A percentile compares a stretch with the other conserved stretches of the same genome.
Conservation (phyloP, 2,329 filamentous ascomycete species). For the Dothistroma septosporum region DNA sequence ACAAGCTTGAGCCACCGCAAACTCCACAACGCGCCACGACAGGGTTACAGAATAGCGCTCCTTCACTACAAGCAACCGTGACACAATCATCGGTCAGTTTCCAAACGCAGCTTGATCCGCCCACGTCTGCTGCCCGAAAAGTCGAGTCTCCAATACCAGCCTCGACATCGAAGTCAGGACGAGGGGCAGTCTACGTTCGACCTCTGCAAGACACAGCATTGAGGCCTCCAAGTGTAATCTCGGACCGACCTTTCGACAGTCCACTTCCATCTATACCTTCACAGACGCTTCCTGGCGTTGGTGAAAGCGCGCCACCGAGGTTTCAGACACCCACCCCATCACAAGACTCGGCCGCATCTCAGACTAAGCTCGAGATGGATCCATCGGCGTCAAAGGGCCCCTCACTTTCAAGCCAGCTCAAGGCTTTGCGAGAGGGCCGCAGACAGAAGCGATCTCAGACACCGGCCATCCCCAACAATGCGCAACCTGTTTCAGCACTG, state of each 20-base stretch:
- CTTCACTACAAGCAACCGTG: neutral
- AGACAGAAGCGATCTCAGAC: neutral
- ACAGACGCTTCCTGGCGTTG: neutral
- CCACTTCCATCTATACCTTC: slow-evolving; percentile 25
- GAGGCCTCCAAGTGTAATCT: neutral
- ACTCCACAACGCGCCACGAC: neutral
- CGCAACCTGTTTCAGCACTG: slow-evolving; percentile 22
- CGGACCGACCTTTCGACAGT: slow-evolving; percentile 5
- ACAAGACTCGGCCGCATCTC: neutral
- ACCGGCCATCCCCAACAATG: neutral
- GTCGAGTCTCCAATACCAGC: neutral
- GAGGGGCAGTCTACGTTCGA: slow-evolving; percentile 5
- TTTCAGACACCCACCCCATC: slow-evolving; percentile 13
- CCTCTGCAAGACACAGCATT: slow-evolving; percentile 4
- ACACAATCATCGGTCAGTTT: slow-evolving; percentile 21
- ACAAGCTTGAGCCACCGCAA: neutral
- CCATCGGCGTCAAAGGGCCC: slow-evolving; percentile 12
- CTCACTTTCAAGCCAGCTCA: slow-evolving; percentile 16
- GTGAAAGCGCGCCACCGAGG: neutral
- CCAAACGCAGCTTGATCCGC: slow-evolving; percentile 21
- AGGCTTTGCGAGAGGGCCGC: slow-evolving; percentile 12
- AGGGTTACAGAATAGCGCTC: neutral
- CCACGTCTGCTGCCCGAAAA: neutral
- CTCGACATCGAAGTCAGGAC: slow-evolving; percentile 4
- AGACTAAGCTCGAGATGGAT: slow-evolving; percentile 14